Base-by-base conservation (phyloP, 2,329 filamentous ascomycete species). In the Penicillium fuscoglaucum region DNA sequence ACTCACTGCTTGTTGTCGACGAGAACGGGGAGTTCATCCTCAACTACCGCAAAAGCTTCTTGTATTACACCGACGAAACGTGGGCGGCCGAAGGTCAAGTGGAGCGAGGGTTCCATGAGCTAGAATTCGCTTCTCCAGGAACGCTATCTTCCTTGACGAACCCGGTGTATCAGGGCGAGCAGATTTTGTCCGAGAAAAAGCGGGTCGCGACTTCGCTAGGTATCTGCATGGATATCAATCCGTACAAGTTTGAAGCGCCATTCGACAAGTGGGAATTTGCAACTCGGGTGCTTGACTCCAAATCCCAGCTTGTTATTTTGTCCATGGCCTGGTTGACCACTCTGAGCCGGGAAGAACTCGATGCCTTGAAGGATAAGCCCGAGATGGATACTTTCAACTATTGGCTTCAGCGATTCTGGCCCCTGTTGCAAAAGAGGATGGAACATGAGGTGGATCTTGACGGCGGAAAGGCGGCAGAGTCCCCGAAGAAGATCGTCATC, bases 21-120 rank as follows among this genome's bases (percentile, higher is more conserved):
- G 80, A 83, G 4, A 63, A 69, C 0, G 86, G 85, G 4, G 66
- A 78, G n/a, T 73, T 86, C 3, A 64, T 87, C 13, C 74, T 77
- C 45, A 85, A 87, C 67, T 87, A 88, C 72, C 82, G 85, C 61
- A 88, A 88, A 70, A 79, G 79, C 12, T 87, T 87, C 65, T 80
- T 88, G 59, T 88, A 87, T 76, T 87, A 86, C 72, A 87, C 85
- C 8, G 86, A 88, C 65, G 85, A 87, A 66, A 84, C 82, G 1
- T 88, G 86, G 86, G 84, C 85, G 2, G 67, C 75, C 17, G 83
- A 86, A 74, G 82, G 82, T 3, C 62, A 67, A 46, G 67, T 69
- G n/a, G 68, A 70, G 52, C 66, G 67, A 51, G 69, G 74, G 21
- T 75, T 70, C 40, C 66, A 64, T 29, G 61, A 69, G 33, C 64